phyloP scores from a whole-genome alignment of 352 stramenopile genomes.

The Phytophthora ramorum region DNA sequence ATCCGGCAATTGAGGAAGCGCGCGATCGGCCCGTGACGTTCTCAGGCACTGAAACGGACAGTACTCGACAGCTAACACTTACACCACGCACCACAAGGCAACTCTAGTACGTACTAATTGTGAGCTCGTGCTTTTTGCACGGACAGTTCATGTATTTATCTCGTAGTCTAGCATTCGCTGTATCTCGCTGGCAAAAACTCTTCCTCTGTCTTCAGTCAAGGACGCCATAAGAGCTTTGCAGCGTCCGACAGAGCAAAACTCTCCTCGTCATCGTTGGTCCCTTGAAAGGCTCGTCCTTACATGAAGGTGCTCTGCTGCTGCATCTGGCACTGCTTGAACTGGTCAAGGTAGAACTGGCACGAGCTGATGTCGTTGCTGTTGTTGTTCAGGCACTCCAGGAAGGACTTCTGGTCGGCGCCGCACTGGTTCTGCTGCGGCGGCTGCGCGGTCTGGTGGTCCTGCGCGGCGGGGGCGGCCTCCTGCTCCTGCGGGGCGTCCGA shows the following conservation, averaged over 20 bases:
- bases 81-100: background rate
- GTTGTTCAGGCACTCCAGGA: slow-evolving; percentile 86
- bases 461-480: slow-evolving; percentile 35
- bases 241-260: slow-evolving; percentile 5
- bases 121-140: slow-evolving; percentile 15
- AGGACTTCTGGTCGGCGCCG: slow-evolving; percentile 78
- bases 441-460: slow-evolving; percentile 37
- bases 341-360: slow-evolving; percentile 91
- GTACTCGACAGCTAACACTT: too few species aligned
- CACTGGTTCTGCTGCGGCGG: slow-evolving; percentile 65
- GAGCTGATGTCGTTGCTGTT: slow-evolving; percentile 89
- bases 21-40: background rate
- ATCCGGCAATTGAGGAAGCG: background rate
- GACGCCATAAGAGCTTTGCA: background rate
- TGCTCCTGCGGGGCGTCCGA: slow-evolving; percentile 56
- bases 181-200: slow-evolving; percentile 4
- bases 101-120: slow-evolving; percentile 9
- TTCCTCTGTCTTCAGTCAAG: slow-evolving; percentile 3
- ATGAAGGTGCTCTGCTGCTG: slow-evolving; percentile 77
- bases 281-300: slow-evolving; percentile 33
- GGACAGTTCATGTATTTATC: slow-evolving; percentile 18
- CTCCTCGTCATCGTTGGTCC: background rate
- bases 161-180: slow-evolving; percentile 17
- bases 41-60: too few species aligned
- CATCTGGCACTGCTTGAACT: slow-evolving; percentile 87